phyloP scores from a whole-genome alignment of 306 rosid species.

The Lotus japonicus region DNA sequence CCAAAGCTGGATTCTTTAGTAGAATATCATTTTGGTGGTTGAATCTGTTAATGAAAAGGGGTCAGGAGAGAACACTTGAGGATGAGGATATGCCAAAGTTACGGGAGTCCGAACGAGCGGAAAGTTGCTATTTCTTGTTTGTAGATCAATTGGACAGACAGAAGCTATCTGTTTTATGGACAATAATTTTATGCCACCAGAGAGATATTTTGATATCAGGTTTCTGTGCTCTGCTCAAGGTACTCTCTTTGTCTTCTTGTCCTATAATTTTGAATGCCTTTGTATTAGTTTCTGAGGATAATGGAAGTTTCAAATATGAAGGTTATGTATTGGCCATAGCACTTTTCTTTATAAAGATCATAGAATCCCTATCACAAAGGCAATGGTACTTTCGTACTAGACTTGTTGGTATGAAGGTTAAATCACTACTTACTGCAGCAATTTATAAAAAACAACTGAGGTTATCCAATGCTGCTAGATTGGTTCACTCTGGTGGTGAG shows the following conservation, averaged over 20 bases:
- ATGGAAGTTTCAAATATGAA: conserved; percentile 46
- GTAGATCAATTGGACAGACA: conserved; percentile 34
- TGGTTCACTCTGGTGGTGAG: conserved; percentile 66
- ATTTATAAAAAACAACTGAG: conserved; percentile 56
- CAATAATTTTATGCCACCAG: conserved; percentile 46
- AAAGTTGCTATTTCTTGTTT: conserved; percentile 43
- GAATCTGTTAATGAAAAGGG: conserved; percentile 61
- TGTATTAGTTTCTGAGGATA: conserved; percentile 59
- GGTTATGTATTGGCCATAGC: conserved; percentile 43
- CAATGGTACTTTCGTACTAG: conserved; percentile 67
- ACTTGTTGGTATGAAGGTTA: conserved; percentile 51
- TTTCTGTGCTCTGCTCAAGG: conserved; percentile 53
- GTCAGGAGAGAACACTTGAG: conserved; percentile 45
- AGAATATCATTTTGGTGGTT: conserved; percentile 63
- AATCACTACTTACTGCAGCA: conserved; percentile 53
- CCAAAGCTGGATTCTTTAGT: conserved; percentile 49
- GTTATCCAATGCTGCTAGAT: conserved; percentile 46
- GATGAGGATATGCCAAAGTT: conserved; percentile 64
- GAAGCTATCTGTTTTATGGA: conserved; percentile 31
- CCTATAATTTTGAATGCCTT: conserved; percentile 68
- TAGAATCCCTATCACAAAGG: conserved; percentile 64
- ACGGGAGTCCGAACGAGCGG: conserved; percentile 43
- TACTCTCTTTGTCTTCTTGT: conserved; percentile 48
- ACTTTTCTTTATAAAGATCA: conserved; percentile 43
- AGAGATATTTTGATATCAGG: conserved; percentile 59